Conservation (phyloP, 176 grass and related monocot species). For the Zoysia japonica region DNA sequence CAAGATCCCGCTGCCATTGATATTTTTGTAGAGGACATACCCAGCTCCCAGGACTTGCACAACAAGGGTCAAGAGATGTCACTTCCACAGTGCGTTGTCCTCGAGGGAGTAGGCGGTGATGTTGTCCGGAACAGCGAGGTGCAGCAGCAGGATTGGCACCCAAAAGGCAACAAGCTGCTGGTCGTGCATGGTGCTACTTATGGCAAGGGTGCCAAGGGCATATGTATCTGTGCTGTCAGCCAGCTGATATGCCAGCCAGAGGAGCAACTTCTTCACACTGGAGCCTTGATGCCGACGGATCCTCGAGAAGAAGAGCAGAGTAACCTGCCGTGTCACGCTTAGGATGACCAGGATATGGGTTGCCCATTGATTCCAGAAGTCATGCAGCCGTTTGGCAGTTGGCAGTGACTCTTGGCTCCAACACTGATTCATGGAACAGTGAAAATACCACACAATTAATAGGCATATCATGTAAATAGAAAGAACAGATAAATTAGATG, state of each 20-base stretch:
- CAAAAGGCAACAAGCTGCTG: slow-evolving; percentile 2
- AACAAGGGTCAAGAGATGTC: slow-evolving; percentile 20
- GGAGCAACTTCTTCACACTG: neutral
- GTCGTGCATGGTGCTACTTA: neutral
- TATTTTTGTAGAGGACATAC: slow-evolving; percentile 13
- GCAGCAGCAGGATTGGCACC: slow-evolving; percentile 43
- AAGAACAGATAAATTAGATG: no score
- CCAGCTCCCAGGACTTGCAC: slow-evolving; percentile 11
- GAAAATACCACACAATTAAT: neutral
- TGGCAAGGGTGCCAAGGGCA: slow-evolving; percentile 37
- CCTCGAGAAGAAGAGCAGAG: neutral
- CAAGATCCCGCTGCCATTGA: no score
- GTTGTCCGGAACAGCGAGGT: slow-evolving; percentile 48
- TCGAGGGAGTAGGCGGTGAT: slow-evolving; percentile 48
- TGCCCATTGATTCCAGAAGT: neutral
- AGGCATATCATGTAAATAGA: no score
- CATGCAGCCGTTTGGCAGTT: neutral
- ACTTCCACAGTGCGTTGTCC: slow-evolving; percentile 43
- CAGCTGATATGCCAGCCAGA: slow-evolving; percentile 47
- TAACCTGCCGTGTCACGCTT: slow-evolving; percentile 4
- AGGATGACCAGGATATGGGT: neutral
- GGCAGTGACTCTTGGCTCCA: neutral
- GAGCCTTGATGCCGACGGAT: neutral
- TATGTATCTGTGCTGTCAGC: slow-evolving; percentile 38
- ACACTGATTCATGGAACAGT: slow-evolving; percentile 5